Conservation (phyloP, 2,329 filamentous ascomycete species). For the Fusarium nematophilum region DNA sequence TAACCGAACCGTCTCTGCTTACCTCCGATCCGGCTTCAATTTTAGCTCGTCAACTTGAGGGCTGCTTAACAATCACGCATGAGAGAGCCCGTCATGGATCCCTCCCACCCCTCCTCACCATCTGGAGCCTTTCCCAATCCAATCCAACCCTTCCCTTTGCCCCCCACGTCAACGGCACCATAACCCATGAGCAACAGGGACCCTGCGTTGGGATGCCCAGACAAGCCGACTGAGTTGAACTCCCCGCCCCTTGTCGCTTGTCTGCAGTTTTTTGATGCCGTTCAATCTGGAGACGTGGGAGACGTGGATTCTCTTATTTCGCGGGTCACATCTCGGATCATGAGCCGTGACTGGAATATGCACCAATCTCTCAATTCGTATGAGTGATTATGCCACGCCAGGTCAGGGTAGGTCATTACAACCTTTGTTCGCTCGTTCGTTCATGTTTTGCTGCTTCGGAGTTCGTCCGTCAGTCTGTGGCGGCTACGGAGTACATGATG, state of each 20-base stretch:
- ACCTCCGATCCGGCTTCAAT: neutral
- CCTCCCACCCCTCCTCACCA: slow-evolving; percentile 27
- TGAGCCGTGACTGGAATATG: slow-evolving; percentile 4
- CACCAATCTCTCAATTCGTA: slow-evolving; percentile 13
- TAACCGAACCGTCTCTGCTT: slow-evolving; percentile 7
- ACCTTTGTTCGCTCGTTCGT: slow-evolving; percentile 8
- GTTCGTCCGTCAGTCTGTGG: slow-evolving; percentile 11
- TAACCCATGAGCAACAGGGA: slow-evolving; percentile 10
- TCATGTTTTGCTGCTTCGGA: slow-evolving; percentile 10
- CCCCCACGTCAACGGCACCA: slow-evolving; percentile 29
- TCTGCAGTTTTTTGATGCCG: slow-evolving; percentile 19
- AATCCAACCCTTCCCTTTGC: neutral
- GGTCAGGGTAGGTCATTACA: slow-evolving; percentile 3
- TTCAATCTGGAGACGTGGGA: slow-evolving; percentile 20
- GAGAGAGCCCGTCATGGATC: slow-evolving; percentile 36
- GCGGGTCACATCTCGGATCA: slow-evolving; percentile 8
- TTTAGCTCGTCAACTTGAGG: neutral
- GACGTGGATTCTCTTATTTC: slow-evolving; percentile 20
- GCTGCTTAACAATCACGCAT: slow-evolving; percentile 44
- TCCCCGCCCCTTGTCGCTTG: slow-evolving; percentile 36
- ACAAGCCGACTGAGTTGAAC: slow-evolving; percentile 22
- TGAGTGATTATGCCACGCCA: slow-evolving; percentile 29
- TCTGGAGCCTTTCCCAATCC: neutral
- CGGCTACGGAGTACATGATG: neutral
- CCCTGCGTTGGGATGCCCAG: slow-evolving; percentile 23